These are phyloP conservation scores for Lagenaria siceraria DNA, from an alignment of 306 rosid species.

Conservation along the genomic window DNA sequence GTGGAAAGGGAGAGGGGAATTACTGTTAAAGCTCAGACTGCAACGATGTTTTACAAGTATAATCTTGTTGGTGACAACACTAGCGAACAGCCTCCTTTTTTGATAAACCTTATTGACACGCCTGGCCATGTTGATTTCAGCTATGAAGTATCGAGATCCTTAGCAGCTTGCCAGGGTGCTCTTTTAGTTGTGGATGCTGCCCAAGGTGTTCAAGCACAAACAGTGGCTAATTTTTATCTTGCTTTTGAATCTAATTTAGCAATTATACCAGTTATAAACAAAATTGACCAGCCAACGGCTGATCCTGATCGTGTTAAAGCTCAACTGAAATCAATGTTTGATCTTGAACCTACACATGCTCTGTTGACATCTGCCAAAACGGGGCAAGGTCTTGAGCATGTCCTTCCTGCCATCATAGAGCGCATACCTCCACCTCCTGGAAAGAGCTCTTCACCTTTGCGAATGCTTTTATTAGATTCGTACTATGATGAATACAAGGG, in stretches of 20 bases:
- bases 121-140: constrained; percentile 94
- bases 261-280: constrained; percentile 69
- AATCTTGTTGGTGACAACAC: constrained; percentile 12
- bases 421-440: constrained; percentile 87
- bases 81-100: constrained; percentile 24
- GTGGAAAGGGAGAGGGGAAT: constrained; percentile 95
- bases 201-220: constrained; percentile 94
- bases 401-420: constrained; percentile 79
- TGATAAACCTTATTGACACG: constrained; percentile 75
- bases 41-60: constrained; percentile 76
- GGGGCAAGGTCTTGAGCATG: constrained; percentile 81
- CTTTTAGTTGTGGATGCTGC: constrained; percentile 93
- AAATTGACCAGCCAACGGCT: constrained; percentile 90
- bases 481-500: constrained; percentile 93
- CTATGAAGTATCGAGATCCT: constrained; percentile 85
- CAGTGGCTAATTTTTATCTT: constrained; percentile 87
- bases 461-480: constrained; percentile 88
- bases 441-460: constrained; percentile 41
- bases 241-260: constrained; percentile 73
- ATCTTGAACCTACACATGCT: constrained; percentile 68
- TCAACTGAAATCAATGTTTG: constrained; percentile 81
- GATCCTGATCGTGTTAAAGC: constrained; percentile 82
- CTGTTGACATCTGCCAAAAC: constrained; percentile 90
- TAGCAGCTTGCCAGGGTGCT: constrained; percentile 91
- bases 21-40: constrained; percentile 93